These are phyloP conservation scores for Vitis hybrid DNA, from an alignment of 177 flowering plant species.

Conservation along the genomic window DNA sequence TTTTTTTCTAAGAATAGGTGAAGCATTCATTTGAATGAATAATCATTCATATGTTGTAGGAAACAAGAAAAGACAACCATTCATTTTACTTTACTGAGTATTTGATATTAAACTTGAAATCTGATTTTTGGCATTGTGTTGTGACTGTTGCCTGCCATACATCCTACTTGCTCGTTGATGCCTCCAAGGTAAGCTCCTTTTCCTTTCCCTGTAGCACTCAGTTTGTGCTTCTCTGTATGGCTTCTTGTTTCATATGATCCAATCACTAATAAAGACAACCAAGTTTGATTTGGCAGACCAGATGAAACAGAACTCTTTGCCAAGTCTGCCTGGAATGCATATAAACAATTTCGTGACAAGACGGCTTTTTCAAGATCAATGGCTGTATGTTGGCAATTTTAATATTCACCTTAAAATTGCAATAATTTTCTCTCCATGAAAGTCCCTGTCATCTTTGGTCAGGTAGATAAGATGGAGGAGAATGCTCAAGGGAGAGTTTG, in stretches of 20 bases:
- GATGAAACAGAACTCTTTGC: conserved; percentile 94
- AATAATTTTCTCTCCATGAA: not conserved
- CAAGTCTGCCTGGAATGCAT: conserved; percentile 70
- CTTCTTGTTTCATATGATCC: not conserved
- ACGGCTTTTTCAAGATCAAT: conserved; percentile 95
- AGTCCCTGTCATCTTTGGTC: not conserved
- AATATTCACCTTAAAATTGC: not conserved
- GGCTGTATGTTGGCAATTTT: conserved; percentile 35
- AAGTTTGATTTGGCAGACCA: conserved; percentile 42
- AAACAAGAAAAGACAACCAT: no score
- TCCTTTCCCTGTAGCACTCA: no score
- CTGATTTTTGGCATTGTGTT: no score
- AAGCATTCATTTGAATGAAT: no score
- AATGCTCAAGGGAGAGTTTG: conserved; percentile 96
- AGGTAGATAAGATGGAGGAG: conserved; percentile 90
- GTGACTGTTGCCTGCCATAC: no score
- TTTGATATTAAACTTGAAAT: no score
- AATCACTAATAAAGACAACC: not conserved
- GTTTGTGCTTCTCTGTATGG: no score
- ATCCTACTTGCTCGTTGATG: no score
- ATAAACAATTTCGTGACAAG: conserved; percentile 75
- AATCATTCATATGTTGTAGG: no score
- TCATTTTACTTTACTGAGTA: no score
- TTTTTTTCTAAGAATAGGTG: no score
- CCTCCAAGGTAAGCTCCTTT: no score